Base-by-base conservation (phyloP, 225 moss, liverwort and hornwort genomes). In the Ulota crispa region DNA sequence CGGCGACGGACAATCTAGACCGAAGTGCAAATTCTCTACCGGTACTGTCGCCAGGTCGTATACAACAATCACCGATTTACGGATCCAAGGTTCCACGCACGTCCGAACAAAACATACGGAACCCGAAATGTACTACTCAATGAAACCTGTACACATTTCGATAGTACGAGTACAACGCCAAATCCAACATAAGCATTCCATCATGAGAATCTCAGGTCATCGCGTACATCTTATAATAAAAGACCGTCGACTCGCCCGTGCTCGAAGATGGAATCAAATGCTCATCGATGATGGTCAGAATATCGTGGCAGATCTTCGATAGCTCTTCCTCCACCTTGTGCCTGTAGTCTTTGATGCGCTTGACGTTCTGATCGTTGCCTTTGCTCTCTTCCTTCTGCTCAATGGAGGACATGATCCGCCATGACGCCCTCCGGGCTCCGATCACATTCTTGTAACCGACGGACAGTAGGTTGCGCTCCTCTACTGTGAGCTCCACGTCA, bases 361-460 rank as follows among this genome's bases (percentile, higher is more conserved):
- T 95, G 61, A 95, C 93, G 54, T 95, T 95, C 84, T 95, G 94
- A 15, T 95, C 94, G 66, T 95, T 95, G 59, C 90, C 89, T 82
- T 95, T 95, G 89, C 94, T 95, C 82, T 95, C 94, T 68, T 95
- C 94, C 64, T 95, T 93, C 68, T 95, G 94, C 75, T 94, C 93
- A 15, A 94, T 94, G 42, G 94, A 94, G 31, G 93, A 93, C 94
- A 94, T 93, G 56, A 95, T 95, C 78, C 93, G 85, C 95, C 92
- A 93, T 34, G 95, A 95, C 19, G 94, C 94, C 79, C 94, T 87
- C 21, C 93, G 88, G 2, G 94, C 94, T 42, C 94, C 94, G 78
- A 94, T 94, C 52, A 94, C 93, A 52, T 94, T 94, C 81, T 93
- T 93, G 84, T 94, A 94, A 10, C 93, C 94, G 8, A 94, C 93